Conservation (phyloP, 2,329 filamentous ascomycete species). For the Aspergillus jensenii region DNA sequence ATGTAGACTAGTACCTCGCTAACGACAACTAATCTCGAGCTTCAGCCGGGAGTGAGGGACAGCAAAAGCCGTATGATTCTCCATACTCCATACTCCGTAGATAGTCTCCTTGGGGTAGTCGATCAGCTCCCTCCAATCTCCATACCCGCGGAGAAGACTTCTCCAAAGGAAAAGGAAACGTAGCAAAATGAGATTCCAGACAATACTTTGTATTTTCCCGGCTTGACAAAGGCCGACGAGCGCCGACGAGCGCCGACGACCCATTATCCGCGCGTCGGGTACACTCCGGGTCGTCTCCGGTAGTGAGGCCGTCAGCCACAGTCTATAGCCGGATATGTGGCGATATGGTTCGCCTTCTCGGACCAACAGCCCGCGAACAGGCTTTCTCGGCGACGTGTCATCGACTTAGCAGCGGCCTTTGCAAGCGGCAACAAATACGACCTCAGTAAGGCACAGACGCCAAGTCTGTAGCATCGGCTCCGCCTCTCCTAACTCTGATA, state of each 20-base stretch:
- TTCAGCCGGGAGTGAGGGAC: slow-evolving; percentile 2
- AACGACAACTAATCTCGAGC: neutral
- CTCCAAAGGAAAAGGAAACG: neutral
- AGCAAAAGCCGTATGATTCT: neutral
- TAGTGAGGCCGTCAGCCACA: slow-evolving; percentile 1
- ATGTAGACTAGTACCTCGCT: slow-evolving; percentile 11
- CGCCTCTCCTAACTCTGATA: slow-evolving; percentile 5
- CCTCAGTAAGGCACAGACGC: neutral
- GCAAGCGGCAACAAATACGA: neutral
- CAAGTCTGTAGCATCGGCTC: slow-evolving; percentile 6
- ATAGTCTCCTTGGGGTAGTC: neutral
- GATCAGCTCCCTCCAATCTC: neutral
- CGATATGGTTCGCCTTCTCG: slow-evolving; percentile 1
- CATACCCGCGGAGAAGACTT: neutral
- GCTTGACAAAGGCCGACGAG: neutral
- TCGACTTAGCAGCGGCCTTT: neutral
- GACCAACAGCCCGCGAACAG: neutral
- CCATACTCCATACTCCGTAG: neutral
- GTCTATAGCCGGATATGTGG: neutral
- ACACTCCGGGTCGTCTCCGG: slow-evolving; percentile 3
- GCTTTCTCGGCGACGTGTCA: slow-evolving; percentile 21
- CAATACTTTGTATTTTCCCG: neutral
- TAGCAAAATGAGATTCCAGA: neutral
- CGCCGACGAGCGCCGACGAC: neutral
- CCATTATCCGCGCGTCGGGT: neutral